phyloP scores from a whole-genome alignment of 1,139 yeast genomes.

The Sugiyamaella xylanicola region DNA sequence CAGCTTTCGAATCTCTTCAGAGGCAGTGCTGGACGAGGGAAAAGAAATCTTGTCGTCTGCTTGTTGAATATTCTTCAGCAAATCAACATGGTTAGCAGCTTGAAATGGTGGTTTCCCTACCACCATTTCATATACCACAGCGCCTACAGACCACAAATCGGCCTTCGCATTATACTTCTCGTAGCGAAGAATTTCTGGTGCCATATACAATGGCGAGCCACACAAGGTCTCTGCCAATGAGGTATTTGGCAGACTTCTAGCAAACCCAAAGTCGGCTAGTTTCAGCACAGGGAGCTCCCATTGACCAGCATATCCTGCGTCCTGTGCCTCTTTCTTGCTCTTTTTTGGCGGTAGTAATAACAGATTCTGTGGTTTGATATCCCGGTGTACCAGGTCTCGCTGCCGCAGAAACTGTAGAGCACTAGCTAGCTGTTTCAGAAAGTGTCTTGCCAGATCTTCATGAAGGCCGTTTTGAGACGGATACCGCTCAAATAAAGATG shows the following conservation, averaged over 20 bases:
- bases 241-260: slow-evolving; percentile 87
- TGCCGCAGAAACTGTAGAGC: slow-evolving; percentile 80
- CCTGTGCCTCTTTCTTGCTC: slow-evolving; percentile 59
- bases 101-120: slow-evolving; percentile 94
- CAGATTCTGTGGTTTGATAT: slow-evolving; percentile 91
- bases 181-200: slow-evolving; percentile 91
- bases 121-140: slow-evolving; percentile 91
- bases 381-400: slow-evolving; percentile 87
- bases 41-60: slow-evolving; percentile 76
- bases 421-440: slow-evolving; percentile 80
- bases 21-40: slow-evolving; percentile 55
- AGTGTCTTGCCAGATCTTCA: slow-evolving; percentile 75
- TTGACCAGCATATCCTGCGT: slow-evolving; percentile 65
- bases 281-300: slow-evolving; percentile 90
- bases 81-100: slow-evolving; percentile 89
- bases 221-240: slow-evolving; percentile 95
- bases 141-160: slow-evolving; percentile 97
- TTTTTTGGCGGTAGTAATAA: slow-evolving; percentile 76
- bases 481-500: slow-evolving; percentile 72
- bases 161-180: slow-evolving; percentile 97
- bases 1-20: slow-evolving; percentile 65
- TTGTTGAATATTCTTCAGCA: slow-evolving; percentile 79
- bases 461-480: slow-evolving; percentile 84
- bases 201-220: slow-evolving; percentile 97
- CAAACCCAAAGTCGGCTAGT: slow-evolving; percentile 97